Evolutionary conservation across 768 basidiomycete species (phyloP).

Genomic region (Russula abietina): DNA sequence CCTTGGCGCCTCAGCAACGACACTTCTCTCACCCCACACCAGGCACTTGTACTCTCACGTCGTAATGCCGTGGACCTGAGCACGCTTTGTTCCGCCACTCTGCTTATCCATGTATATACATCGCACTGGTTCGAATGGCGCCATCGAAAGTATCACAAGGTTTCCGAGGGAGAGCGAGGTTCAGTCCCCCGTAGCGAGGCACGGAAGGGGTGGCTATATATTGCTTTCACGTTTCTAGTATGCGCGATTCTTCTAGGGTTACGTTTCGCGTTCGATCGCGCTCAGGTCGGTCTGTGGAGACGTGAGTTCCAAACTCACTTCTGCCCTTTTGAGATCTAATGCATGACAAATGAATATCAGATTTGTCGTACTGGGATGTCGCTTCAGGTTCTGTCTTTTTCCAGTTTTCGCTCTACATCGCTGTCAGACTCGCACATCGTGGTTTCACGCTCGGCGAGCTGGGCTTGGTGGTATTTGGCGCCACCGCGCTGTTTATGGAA

Average conservation of each 20-base stretch:
- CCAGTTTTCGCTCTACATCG: conserved; percentile 86
- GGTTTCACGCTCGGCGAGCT: conserved; percentile 95
- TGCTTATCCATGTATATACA: conserved; percentile 72
- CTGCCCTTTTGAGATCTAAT: neutral
- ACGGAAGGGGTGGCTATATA: conserved; percentile 54
- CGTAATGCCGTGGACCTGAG: conserved; percentile 73
- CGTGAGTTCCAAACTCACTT: conserved; percentile 37
- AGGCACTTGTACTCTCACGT: conserved; percentile 61
- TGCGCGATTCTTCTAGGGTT: conserved; percentile 45
- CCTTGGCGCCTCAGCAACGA: conserved; percentile 50
- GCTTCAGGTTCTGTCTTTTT: conserved; percentile 71
- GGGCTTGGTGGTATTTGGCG: conserved; percentile 82
- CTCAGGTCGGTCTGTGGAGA: conserved; percentile 58
- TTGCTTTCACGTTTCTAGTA: conserved; percentile 54
- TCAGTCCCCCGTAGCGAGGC: conserved; percentile 74
- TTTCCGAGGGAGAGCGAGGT: conserved; percentile 61
- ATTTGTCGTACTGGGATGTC: conserved; percentile 73
- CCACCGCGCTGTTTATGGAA: conserved; percentile 81
- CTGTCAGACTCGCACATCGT: conserved; percentile 84
- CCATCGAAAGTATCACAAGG: conserved; percentile 36
- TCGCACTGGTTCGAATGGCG: conserved; percentile 70
- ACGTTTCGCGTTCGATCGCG: conserved; percentile 40
- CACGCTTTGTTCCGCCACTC: conserved; percentile 72
- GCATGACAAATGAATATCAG: conserved; percentile 35
- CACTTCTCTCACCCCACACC: conserved; percentile 39